Evolutionary conservation across 1,139 yeast genomes (phyloP).

Genomic region (Kodamaea sp.): DNA sequence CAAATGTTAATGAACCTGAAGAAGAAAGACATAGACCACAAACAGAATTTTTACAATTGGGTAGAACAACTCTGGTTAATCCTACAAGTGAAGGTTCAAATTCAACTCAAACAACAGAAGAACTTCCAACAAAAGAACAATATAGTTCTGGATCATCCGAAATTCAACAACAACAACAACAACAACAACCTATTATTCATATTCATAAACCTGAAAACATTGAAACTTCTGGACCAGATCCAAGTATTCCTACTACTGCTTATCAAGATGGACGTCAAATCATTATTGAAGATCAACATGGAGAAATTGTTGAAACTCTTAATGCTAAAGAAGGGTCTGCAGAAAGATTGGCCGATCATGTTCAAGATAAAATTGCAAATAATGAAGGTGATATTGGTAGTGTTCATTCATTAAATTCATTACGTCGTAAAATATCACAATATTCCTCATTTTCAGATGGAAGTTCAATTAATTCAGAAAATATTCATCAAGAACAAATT

Average conservation of each 20-base stretch:
- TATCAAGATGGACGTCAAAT: conserved; percentile 70
- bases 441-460: conserved; percentile 21
- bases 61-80: conserved; percentile 24
- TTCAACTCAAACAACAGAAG: conserved; percentile 10
- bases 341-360: conserved; percentile 1
- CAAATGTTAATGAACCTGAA: conserved; percentile 24
- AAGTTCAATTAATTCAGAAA: conserved; percentile 16
- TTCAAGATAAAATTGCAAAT: conserved; percentile 4
- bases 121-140: conserved; percentile 11
- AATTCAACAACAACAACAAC: conserved; percentile 1
- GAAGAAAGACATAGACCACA: conserved; percentile 38
- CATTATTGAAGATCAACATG: conserved; percentile 76
- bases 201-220: conserved; percentile 2
- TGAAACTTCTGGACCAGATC: not conserved
- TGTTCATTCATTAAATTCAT: conserved; percentile 41
- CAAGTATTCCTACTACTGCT: conserved; percentile 40
- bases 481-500: conserved; percentile 2
- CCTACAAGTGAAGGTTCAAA: conserved; percentile 11
- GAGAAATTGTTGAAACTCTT: conserved; percentile 61
- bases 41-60: conserved; percentile 42
- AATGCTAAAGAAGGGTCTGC: conserved; percentile 3
- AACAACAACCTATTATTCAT: not conserved
- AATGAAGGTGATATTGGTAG: conserved; percentile 22
- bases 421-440: conserved; percentile 35
- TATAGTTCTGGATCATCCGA: conserved; percentile 9